Evolutionary conservation across 257 asterid species (phyloP), one percentile per base, ranked within the genome.

Genomic region (Solanum medicagineum): DNA sequence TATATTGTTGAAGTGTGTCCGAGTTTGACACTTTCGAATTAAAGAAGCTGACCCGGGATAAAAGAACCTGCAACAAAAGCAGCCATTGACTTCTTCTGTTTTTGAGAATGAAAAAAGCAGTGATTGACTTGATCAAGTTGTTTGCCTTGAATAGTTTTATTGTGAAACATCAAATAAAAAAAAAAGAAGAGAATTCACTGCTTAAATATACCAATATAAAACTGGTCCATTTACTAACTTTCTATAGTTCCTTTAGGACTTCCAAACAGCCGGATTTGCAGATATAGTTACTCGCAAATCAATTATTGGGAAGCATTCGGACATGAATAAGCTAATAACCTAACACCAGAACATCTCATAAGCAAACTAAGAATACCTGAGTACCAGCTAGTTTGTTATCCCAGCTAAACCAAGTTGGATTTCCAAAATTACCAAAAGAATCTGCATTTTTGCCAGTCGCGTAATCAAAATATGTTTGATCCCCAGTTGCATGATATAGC

Each of bases 351-450:
- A 66, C 75, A 36, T 69, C 77, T 69, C 26, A 69, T 16, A 70
- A 0, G 68, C 63, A 56, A 65, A 81, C 45, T 13, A 51, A 54
- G 22, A 44, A 65, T 94, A 93, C 99, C 96, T 96, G 97, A 83
- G 92, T 87, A 80, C 97, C 99, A 45, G 99, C 93, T 24, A 93
- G 90, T 91, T 95, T 96, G 89, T 89, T 92, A 87, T 96, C 99
- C 99, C 99, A 96, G 88, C 98, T 94, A 85, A 96, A 96, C 98
- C 98, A 96, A 1, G 97, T 90, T 17, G 98, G 97, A 77, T 40
- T 91, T 7, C 96, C 98, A 91, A 91, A 96, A 49, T 94, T 75
- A 45, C 87, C 99, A 83, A 88, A 95, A 1, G 80, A 85, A 0
- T 94, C 93, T 1, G 90, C 97, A 55, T 90, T 89, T 5, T 89